Percentiles rank a stretch among this genome's conserved stretches.
Evolutionary conservation across 805 yeast species (phyloP).

Genomic region (Suhomyces canberraensis): DNA sequence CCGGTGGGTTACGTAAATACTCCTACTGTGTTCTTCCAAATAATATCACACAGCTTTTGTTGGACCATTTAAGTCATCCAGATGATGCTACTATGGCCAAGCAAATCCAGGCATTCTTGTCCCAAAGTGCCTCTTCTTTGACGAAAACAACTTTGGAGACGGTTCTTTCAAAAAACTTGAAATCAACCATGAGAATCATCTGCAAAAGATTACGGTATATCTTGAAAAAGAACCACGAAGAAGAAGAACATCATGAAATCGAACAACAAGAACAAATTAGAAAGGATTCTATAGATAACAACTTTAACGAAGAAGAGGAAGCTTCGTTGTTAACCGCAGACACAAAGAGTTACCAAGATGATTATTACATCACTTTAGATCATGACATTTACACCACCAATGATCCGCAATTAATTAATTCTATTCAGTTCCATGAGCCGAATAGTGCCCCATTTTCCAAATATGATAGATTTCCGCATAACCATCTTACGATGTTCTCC

Average conservation of each 20-base stretch:
- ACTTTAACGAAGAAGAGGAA: constrained; percentile 8
- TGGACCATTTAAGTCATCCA: constrained; percentile 19
- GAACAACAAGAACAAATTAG: constrained; percentile 1
- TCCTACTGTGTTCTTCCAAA: constrained; percentile 40
- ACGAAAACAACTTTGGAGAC: constrained; percentile 31
- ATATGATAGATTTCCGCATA: constrained; percentile 34
- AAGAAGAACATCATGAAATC: constrained; percentile 2
- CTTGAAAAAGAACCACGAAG: constrained; percentile 21
- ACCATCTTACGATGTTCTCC: constrained; percentile 27
- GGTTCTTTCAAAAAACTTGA: constrained; percentile 22
- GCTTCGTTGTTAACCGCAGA: constrained; percentile 7
- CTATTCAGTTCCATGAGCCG: constrained; percentile 9
- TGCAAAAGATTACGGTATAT: constrained; percentile 30
- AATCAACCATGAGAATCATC: constrained; percentile 28
- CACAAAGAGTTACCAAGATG: constrained; percentile 24
- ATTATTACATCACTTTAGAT: constrained; percentile 31
- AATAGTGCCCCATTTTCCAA: constrained; percentile 1
- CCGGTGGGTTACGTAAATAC: constrained; percentile 41
- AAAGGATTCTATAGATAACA: constrained; percentile 7
- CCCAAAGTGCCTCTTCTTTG: constrained; percentile 10
- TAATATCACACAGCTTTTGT: constrained; percentile 18
- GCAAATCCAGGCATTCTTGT: constrained; percentile 17
- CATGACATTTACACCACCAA: constrained; percentile 33
- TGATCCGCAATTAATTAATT: constrained; percentile 7
- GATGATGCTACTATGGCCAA: constrained; percentile 1